Evolutionary conservation across 495 filamentous ascomycete species (phyloP).

Genomic region (Viridothelium virens): DNA sequence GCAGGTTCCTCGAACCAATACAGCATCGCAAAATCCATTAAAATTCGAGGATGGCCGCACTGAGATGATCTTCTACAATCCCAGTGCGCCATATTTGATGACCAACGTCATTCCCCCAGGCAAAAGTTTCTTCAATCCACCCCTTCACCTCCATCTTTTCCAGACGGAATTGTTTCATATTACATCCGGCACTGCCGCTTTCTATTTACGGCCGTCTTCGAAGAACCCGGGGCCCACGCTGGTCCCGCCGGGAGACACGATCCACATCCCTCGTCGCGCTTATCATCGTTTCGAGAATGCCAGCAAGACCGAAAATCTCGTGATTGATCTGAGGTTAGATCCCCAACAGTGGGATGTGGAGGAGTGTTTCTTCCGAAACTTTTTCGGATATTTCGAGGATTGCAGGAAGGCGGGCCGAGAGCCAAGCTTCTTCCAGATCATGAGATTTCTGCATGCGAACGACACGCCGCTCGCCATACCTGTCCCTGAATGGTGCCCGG

Average conservation of each 20-base stretch:
- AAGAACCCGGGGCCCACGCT: slow-evolving; percentile 1
- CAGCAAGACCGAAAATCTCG: slow-evolving; percentile 12
- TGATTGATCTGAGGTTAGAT: slow-evolving; percentile 12
- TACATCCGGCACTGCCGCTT: slow-evolving; percentile 12
- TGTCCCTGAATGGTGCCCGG: slow-evolving; percentile 9
- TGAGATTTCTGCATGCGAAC: slow-evolving; percentile 5
- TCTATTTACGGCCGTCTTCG: slow-evolving; percentile 11
- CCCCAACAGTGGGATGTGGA: slow-evolving; percentile 12
- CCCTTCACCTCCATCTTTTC: slow-evolving; percentile 14
- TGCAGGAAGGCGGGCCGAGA: slow-evolving; percentile 4
- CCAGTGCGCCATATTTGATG: slow-evolving; percentile 5
- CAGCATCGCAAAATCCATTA: slow-evolving; percentile 11
- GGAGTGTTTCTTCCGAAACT: slow-evolving; percentile 16
- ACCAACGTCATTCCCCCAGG: slow-evolving; percentile 8
- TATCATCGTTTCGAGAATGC: slow-evolving; percentile 16
- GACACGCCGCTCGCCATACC: slow-evolving; percentile 5
- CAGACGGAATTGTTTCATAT: slow-evolving; percentile 16
- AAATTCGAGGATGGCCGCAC: slow-evolving; percentile 7
- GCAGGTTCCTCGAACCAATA: slow-evolving; percentile 12
- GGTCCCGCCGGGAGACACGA: slow-evolving; percentile 3
- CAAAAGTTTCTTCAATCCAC: slow-evolving; percentile 14
- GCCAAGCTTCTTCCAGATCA: slow-evolving; percentile 12
- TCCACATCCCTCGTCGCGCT: not conserved
- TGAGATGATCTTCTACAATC: slow-evolving; percentile 8
- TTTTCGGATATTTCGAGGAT: slow-evolving; percentile 15